Evolutionary conservation across 108 stramenopile species (phyloP).

Genomic region (Conticribra guillardii): DNA sequence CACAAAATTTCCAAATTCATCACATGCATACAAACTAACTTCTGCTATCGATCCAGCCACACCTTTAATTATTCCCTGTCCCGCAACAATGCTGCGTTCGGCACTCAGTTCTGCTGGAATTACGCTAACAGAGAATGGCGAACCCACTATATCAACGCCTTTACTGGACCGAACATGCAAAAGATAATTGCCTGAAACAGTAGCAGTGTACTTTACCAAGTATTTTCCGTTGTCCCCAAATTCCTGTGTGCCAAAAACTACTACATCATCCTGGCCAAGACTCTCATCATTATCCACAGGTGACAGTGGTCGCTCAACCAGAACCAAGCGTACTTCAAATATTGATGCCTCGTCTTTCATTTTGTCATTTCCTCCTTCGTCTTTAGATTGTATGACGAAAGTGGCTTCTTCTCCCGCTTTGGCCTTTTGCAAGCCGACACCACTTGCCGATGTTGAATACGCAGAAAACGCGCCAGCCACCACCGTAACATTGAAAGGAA

Average conservation of each 20-base stretch:
- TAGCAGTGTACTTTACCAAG: conserved; percentile 11
- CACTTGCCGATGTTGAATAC: conserved; percentile 13
- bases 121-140: conserved; percentile 24
- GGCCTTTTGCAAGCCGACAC: conserved; percentile 11
- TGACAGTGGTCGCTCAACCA: background rate
- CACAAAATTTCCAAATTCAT: conserved; percentile 15
- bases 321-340: conserved; percentile 18
- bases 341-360: background rate
- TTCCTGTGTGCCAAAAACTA: conserved; percentile 6
- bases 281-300: background rate
- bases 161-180: conserved; percentile 4
- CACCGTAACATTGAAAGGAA: conserved; percentile 18
- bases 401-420: conserved; percentile 13
- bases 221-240: conserved; percentile 10
- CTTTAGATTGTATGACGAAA: conserved; percentile 29
- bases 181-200: conserved; percentile 9
- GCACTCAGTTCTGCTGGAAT: conserved; percentile 14
- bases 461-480: conserved; percentile 11
- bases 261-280: background rate
- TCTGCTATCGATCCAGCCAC: conserved; percentile 17
- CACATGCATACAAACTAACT: conserved; percentile 18
- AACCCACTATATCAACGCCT: conserved; percentile 8
- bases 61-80: conserved; percentile 7
- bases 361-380: conserved; percentile 21
- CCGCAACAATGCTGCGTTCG: conserved; percentile 13